Evolutionary conservation across 768 basidiomycete genomes (phyloP).

Genomic region (Mycena crocata): DNA sequence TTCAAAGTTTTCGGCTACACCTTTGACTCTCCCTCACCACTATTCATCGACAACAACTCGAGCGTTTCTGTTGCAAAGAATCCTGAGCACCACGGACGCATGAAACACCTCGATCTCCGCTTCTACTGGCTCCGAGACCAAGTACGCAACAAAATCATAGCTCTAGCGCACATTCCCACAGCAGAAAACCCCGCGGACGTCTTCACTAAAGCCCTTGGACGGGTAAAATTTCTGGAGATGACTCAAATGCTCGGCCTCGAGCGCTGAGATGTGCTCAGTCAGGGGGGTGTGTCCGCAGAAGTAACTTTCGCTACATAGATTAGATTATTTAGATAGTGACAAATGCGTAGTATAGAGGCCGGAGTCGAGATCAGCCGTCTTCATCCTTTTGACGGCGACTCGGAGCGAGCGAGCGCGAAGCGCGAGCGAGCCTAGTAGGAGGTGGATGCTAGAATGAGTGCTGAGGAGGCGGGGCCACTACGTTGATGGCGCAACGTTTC

Average conservation of each 20-base stretch:
- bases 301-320: too few species aligned
- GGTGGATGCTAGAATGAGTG: too few species aligned
- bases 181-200: conserved; percentile 39
- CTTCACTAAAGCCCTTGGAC: conserved; percentile 36
- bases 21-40: conserved; percentile 33
- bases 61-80: conserved; percentile 46
- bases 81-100: conserved; percentile 46
- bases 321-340: too few species aligned
- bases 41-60: conserved; percentile 51
- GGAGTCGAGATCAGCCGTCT: too few species aligned
- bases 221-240: conserved; percentile 10
- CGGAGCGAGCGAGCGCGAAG: too few species aligned
- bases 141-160: conserved; percentile 28
- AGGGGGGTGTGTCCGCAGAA: conserved; percentile 6
- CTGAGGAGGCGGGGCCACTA: too few species aligned
- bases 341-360: too few species aligned
- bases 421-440: too few species aligned
- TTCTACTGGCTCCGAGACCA: conserved; percentile 41
- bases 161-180: conserved; percentile 27
- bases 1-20: conserved; percentile 41
- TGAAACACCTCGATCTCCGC: conserved; percentile 44
- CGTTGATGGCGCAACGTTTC: too few species aligned
- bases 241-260: not conserved
- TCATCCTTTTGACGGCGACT: too few species aligned
- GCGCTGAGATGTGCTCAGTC: not conserved